Percentiles rank a stretch among this genome's conserved stretches.
These are phyloP conservation scores for Phoma sp. DNA, from an alignment of 2,329 filamentous ascomycete genomes.

Conservation along the genomic window DNA sequence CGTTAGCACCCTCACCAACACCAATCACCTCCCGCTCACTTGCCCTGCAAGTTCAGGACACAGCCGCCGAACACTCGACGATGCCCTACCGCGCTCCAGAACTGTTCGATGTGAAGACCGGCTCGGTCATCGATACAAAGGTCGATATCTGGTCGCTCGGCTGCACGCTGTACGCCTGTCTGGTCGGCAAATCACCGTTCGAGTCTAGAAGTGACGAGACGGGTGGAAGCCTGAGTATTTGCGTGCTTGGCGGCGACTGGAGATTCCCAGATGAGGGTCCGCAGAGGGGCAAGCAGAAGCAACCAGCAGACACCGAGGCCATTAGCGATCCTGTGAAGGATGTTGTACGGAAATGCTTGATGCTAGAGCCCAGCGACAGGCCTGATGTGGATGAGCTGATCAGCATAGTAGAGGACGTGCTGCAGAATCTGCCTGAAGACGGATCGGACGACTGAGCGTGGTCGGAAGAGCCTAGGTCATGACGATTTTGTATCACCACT, in stretches of 20 bases:
- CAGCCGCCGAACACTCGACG: constrained; percentile 92
- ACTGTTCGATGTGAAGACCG: constrained; percentile 96
- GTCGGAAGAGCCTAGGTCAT: not conserved
- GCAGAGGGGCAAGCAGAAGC: constrained; percentile 61
- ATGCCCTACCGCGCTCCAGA: constrained; percentile 99
- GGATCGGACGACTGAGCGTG: constrained; percentile 31
- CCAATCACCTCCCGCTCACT: constrained; percentile 88
- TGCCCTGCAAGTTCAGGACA: constrained; percentile 91
- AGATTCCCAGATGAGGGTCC: constrained; percentile 87
- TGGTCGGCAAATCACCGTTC: constrained; percentile 96
- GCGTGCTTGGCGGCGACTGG: constrained; percentile 93
- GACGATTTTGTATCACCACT: not conserved
- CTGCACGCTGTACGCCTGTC: constrained; percentile 95
- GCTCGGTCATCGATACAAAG: constrained; percentile 89
- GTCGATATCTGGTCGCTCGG: constrained; percentile 98
- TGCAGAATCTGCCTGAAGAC: constrained; percentile 71
- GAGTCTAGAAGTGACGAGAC: constrained; percentile 96
- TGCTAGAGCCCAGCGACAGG: constrained; percentile 83
- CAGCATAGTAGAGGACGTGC: constrained; percentile 73
- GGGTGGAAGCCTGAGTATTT: constrained; percentile 89
- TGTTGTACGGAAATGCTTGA: constrained; percentile 84
- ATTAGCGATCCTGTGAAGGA: constrained; percentile 87
- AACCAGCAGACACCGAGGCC: constrained; percentile 53
- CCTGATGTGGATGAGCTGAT: constrained; percentile 89
- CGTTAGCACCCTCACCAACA: constrained; percentile 83